Base-by-base conservation (phyloP, 768 basidiomycete genomes). In the Lactarius indigo region DNA sequence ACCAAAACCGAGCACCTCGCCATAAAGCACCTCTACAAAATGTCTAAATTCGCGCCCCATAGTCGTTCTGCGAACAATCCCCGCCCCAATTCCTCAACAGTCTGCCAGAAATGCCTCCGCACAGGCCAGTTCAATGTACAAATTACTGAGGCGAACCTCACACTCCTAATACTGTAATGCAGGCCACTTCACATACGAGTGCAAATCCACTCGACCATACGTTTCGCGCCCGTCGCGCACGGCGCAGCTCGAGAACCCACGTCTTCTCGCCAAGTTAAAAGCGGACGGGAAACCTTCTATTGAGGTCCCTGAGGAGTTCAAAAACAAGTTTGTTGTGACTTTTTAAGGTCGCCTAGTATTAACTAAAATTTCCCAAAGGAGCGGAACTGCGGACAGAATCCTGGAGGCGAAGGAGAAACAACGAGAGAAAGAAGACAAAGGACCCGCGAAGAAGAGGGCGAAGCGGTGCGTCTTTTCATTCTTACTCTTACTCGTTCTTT, bases 101-200 rank as follows among this genome's bases (percentile, higher is more conserved):
- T 90, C 41, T 94, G 92, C 75, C 92, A 94, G 75, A 94, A 91
- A 77, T 94, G 92, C 70, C 82, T 94, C 23, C 79, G 81, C 37
- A 81, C 82, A 74, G 91, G 91, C 88, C 37, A 63, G 79, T 73
- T 3, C 7, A 20, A 12, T 35, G 17, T 15, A 10, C 18, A 3
- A n/a, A 10, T 28, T 7, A 23, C 33, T 23, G 13, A 7, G 12
- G 50, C 13, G 26, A 52, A 52, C 26, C 26, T 13, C 26, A 28
- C 50, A 28, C 3, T 26, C 50, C 47, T 23, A 50, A 50, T 50
- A 50, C 47, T 13, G 23, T 44, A 20, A 35, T 20, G 20, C 73
- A 87, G 95, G 94, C 0, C 96, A 97, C 76, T 96, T 89, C 75
- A 97, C 87, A 15, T 98, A 89, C 74, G 85, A 97, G 78, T 98